Conservation (phyloP, 2,329 filamentous ascomycete species). For the Neoarthrinium moseri region DNA sequence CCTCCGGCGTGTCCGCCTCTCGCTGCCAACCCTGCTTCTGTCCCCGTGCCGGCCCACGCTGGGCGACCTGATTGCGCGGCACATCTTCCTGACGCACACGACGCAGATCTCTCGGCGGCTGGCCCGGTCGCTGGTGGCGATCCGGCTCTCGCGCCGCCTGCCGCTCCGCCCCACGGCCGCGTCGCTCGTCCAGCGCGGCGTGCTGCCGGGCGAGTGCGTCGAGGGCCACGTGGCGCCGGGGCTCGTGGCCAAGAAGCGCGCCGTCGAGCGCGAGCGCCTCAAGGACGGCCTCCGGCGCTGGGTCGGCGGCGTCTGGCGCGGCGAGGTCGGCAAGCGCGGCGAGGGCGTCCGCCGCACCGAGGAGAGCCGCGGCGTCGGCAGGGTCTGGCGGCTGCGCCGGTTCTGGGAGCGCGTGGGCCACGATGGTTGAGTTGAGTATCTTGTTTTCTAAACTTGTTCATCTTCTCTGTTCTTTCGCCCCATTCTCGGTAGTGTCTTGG, state of each 20-base stretch:
- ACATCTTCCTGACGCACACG: slow-evolving; percentile 67
- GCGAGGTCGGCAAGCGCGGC: slow-evolving; percentile 49
- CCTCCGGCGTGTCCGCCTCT: slow-evolving; percentile 53
- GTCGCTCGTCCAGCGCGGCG: slow-evolving; percentile 60
- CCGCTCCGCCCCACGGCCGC: slow-evolving; percentile 58
- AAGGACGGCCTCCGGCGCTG: slow-evolving; percentile 66
- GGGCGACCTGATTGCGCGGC: slow-evolving; percentile 59
- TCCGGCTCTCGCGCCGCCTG: slow-evolving; percentile 62
- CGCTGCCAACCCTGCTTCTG: slow-evolving; percentile 55
- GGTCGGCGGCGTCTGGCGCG: slow-evolving; percentile 58
- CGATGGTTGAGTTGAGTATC: slow-evolving; percentile 15
- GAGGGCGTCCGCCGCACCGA: slow-evolving; percentile 47
- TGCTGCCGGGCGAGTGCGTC: slow-evolving; percentile 65
- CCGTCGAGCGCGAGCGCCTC: slow-evolving; percentile 64
- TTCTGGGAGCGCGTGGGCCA: slow-evolving; percentile 65
- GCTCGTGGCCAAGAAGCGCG: slow-evolving; percentile 60
- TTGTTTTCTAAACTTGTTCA: no score
- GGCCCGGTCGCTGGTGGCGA: slow-evolving; percentile 62
- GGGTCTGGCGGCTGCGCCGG: slow-evolving; percentile 59
- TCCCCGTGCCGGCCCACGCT: slow-evolving; percentile 59
- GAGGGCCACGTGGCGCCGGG: slow-evolving; percentile 51
- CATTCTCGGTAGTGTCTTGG: no score
- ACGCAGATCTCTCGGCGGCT: slow-evolving; percentile 64
- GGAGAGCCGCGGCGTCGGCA: slow-evolving; percentile 50
- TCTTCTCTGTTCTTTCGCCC: no score